Evolutionary conservation across 176 grass and related monocot genomes (phyloP), one percentile per base, ranked within the genome.

Genomic region (Ananas comosus): DNA sequence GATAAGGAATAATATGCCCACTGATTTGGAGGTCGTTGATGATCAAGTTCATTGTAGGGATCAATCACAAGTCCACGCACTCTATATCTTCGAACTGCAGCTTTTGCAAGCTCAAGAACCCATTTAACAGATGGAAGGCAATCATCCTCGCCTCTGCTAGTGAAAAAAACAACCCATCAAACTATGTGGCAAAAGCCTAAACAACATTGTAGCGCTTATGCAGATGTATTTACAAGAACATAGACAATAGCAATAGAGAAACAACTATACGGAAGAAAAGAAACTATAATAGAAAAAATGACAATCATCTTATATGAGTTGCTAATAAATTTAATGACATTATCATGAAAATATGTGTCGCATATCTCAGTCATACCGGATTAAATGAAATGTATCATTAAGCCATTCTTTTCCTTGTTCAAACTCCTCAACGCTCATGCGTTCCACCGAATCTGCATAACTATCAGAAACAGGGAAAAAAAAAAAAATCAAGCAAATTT

Each of bases 21-120:
- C 95, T 99, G 87, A 77, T 79, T 91, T 64, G 82, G 13, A 21
- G 82, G 4, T 13, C 90, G 86, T 68, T 99, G 95, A 82, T 99
- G 95, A 82, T 94, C 95, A 65, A 99, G 90, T 79, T 99, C 95
- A 65, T 99, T 99, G 56, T 99, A 99, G 49, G 95, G 90, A 86
- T 99, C 87, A 63, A 99, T 99, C 22, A 99, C 95, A 72, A 99
- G 90, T 71, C 95, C 95, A 13, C 85, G 78, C 22, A 94, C 78
- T 72, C 95, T 90, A 78, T 91, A 76, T 83, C 95, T 92, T 29
- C 86, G 70, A 70, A 94, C 95, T 68, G 95, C 90, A 65, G 80
- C 84, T 82, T 99, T 91, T 53, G 95, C 90, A 79, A 86, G 90
- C 10, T 70, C 25, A 70, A 99, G 89, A 84, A 99, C 87, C 95